Conservation (phyloP, 129 eudicot species). For the Helianthus tuberosus region DNA sequence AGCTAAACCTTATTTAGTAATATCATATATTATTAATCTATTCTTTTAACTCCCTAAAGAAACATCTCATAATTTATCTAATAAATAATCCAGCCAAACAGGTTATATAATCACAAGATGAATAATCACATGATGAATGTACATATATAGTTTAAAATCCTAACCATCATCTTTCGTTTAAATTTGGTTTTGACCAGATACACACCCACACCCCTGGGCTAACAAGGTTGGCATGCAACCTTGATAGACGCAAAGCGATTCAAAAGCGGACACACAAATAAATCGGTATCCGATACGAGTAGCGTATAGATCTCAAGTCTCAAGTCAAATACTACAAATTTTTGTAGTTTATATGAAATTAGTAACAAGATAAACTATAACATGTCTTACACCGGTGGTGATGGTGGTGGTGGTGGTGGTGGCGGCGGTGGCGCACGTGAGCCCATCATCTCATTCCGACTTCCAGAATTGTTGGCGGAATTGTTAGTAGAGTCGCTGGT, state of each 20-base stretch:
- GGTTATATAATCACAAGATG: too few relatives aligned
- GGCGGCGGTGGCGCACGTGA: conserved; percentile 10
- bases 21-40: too few relatives aligned
- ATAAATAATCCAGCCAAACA: too few relatives aligned
- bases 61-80: too few relatives aligned
- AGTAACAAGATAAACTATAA: conserved; percentile 20
- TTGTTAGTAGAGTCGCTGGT: neutral
- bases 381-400: conserved; percentile 10
- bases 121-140: too few relatives aligned
- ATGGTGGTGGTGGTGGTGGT: neutral
- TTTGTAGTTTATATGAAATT: conserved; percentile 20
- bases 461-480: conserved; percentile 18
- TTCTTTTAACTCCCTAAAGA: too few relatives aligned
- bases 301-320: conserved; percentile 9
- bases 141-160: neutral
- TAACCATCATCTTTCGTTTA: neutral
- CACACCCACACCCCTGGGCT: neutral
- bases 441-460: conserved; percentile 11
- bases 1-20: too few relatives aligned
- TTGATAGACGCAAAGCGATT: neutral
- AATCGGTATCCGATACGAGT: neutral
- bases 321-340: neutral
- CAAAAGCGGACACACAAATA: neutral
- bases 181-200: neutral
- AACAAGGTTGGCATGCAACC: neutral